Base-by-base conservation (phyloP, 257 asterid species). In the Euphrasia confusa region DNA sequence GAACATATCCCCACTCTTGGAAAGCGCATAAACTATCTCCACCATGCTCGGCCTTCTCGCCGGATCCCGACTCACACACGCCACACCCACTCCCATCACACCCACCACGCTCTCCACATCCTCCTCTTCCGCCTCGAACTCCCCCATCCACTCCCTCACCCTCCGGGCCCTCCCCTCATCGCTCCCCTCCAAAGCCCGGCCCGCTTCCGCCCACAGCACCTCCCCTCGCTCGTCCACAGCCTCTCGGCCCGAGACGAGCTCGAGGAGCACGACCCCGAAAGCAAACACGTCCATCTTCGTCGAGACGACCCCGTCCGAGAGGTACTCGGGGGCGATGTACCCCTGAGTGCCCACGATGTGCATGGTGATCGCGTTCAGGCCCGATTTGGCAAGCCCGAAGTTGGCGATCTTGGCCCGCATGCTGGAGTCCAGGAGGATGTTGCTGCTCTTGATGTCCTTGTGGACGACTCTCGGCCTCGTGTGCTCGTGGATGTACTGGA, bases 321-420 rank as follows among this genome's bases (percentile, higher is more conserved):
- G 76, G 45, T 89, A 87, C 68, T 93, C 96, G 0, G 96, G 96
- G 30, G 97, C 81, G 1, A 93, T 83, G 82, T 89, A 87, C 28
- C 99, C 99, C 40, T 93, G 96, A 2, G 96, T 87, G 18, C 99
- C 99, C 0, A 89, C 99, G 33, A 89, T 89, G 84, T 93, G 97
- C 95, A 83, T 89, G 2, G 99, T 89, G 67, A 93, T 85, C 66
- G 99, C 97, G 14, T 93, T 93, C 88, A 85, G 78, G 4, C 99
- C 99, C 0, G 97, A 85, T 65, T 83, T 87, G 0, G 97, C 97
- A 0, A 93, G 79, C 17, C 99, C 99, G 1, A 93, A 93, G 79
- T 93, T 89, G 9, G 96, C 96, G 7, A 89, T 84, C 61, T 93
- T 89, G 67, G 97, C 99, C 7, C 97, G 58, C 97, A 89, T 87